phyloP scores from a whole-genome alignment of 1,139 yeast genomes.

The Pichiaceae sp. region DNA sequence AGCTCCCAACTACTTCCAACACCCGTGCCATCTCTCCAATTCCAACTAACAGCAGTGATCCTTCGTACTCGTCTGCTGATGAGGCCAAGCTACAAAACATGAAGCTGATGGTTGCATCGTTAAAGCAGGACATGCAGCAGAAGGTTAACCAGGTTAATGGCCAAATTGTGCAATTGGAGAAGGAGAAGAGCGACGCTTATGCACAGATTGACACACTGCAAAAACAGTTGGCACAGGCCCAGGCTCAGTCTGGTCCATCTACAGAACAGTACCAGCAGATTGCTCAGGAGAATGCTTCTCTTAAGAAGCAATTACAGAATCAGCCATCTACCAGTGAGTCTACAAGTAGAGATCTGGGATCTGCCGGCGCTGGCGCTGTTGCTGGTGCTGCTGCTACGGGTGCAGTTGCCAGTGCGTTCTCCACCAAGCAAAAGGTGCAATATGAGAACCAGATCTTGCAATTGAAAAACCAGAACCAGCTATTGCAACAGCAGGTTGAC shows the following conservation, averaged over 20 bases:
- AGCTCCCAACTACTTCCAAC: not conserved
- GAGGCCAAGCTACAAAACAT: constrained; percentile 18
- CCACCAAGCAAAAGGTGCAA: constrained; percentile 5
- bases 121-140: constrained; percentile 20
- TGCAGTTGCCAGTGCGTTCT: not conserved
- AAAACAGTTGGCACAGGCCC: not conserved
- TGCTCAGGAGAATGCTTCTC: not conserved
- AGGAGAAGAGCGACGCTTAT: constrained; percentile 12
- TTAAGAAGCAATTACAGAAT: not conserved
- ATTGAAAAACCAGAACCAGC: constrained; percentile 38
- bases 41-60: not conserved
- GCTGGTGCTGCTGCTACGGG: not conserved
- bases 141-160: constrained; percentile 22
- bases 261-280: not conserved
- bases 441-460: constrained; percentile 13
- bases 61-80: not conserved
- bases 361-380: not conserved
- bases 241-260: not conserved
- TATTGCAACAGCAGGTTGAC: constrained; percentile 31
- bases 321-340: not conserved
- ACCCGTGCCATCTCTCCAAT: not conserved
- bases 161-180: constrained; percentile 20
- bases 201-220: constrained; percentile 5
- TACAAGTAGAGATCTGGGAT: not conserved
- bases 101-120: constrained; percentile 17